Evolutionary conservation across 768 basidiomycete species (phyloP).

Genomic region (Mycena leptocephala): DNA sequence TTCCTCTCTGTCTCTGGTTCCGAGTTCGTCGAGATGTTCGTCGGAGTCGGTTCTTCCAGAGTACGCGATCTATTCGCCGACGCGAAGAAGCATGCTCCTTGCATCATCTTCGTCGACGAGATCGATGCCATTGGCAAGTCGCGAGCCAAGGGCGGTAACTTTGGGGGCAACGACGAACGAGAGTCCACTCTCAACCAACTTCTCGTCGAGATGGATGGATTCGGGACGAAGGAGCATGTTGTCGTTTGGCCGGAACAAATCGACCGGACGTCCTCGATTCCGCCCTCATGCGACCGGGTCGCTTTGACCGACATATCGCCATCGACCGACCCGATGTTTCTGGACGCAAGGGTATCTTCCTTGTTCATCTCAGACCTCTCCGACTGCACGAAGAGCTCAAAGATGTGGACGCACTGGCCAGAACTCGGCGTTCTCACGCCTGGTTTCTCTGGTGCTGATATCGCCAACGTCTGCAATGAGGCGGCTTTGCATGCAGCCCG

Average conservation of each 20-base stretch:
- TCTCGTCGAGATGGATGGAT: slow-evolving; percentile 99
- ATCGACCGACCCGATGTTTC: slow-evolving; percentile 96
- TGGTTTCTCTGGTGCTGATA: slow-evolving; percentile 98
- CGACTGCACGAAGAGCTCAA: slow-evolving; percentile 73
- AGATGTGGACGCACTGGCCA: slow-evolving; percentile 79
- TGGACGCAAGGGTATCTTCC: slow-evolving; percentile 94
- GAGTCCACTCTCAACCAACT: slow-evolving; percentile 98
- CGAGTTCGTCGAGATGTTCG: slow-evolving; percentile 99
- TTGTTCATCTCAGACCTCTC: slow-evolving; percentile 91
- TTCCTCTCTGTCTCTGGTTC: slow-evolving; percentile 99
- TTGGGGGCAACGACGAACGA: slow-evolving; percentile 95
- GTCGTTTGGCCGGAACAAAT: slow-evolving; percentile 98
- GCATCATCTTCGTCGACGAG: slow-evolving; percentile 99
- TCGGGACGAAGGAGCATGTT: slow-evolving; percentile 96
- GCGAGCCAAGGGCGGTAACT: slow-evolving; percentile 83
- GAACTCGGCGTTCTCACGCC: slow-evolving; percentile 97
- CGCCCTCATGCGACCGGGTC: slow-evolving; percentile 96
- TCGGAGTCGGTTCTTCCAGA: slow-evolving; percentile 97
- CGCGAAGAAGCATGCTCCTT: slow-evolving; percentile 97
- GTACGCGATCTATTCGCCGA: slow-evolving; percentile 98
- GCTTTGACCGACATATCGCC: slow-evolving; percentile 96
- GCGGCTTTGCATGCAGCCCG: slow-evolving; percentile 96
- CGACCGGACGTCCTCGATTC: slow-evolving; percentile 96
- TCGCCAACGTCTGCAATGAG: slow-evolving; percentile 99
- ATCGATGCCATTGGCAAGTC: slow-evolving; percentile 99